Conservation (phyloP, 2,329 filamentous ascomycete species). For the Colletotrichum sp. region DNA sequence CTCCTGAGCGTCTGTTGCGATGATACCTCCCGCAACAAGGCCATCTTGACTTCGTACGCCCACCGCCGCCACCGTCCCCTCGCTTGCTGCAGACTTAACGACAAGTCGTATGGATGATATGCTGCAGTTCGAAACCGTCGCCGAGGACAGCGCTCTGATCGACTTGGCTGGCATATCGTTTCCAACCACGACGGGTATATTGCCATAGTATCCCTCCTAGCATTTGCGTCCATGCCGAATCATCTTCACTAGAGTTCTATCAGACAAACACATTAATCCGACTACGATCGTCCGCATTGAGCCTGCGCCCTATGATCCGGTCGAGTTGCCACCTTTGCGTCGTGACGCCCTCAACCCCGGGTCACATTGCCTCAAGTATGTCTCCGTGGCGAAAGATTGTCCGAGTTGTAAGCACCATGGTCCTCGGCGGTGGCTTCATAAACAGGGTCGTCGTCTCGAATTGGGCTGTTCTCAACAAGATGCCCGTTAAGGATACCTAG, state of each 20-base stretch:
- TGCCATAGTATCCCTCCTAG: background rate
- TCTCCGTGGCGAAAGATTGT: background rate
- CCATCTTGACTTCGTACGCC: background rate
- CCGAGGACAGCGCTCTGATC: background rate
- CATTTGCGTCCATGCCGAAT: background rate
- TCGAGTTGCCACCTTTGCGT: background rate
- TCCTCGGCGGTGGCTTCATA: background rate
- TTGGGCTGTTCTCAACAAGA: background rate
- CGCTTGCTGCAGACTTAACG: background rate
- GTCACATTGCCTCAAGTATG: background rate
- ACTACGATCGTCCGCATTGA: background rate
- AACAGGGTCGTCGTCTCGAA: background rate
- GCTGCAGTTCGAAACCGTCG: background rate
- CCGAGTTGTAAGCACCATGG: background rate
- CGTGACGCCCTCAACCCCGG: background rate
- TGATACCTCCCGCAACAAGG: background rate
- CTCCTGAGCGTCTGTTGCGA: background rate
- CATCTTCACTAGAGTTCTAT: background rate
- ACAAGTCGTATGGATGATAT: background rate
- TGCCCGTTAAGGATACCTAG: background rate
- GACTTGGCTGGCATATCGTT: background rate
- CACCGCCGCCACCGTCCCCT: background rate
- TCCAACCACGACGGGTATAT: background rate
- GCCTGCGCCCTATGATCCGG: background rate
- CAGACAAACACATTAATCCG: background rate